Conservation (phyloP, 2,329 filamentous ascomycete species). For the Aureobasidium zeae region DNA sequence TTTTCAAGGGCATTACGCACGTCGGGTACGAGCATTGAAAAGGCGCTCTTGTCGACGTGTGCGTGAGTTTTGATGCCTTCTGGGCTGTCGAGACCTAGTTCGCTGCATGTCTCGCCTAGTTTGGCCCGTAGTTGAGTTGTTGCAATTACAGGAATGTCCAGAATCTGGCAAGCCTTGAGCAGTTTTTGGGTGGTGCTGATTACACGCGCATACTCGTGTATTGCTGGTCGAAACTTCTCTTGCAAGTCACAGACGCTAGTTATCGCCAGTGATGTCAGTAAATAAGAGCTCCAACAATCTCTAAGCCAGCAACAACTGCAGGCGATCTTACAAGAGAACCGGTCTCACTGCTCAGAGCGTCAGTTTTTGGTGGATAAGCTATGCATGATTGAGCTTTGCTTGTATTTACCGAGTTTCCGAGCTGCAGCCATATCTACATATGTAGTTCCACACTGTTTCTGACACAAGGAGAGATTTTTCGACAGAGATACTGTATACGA, state of each 20-base stretch:
- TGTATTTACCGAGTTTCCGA: constrained; percentile 18
- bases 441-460: too few relatives aligned
- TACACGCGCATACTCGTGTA: constrained; percentile 76
- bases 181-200: constrained; percentile 45
- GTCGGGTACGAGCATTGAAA: constrained; percentile 75
- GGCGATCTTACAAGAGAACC: constrained; percentile 19
- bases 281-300: neutral
- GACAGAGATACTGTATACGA: too few relatives aligned
- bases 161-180: constrained; percentile 39
- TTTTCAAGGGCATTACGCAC: constrained; percentile 42
- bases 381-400: neutral
- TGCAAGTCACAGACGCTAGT: constrained; percentile 94
- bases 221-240: constrained; percentile 78
- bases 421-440: constrained; percentile 14
- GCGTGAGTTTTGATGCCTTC: constrained; percentile 45
- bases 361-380: constrained; percentile 13
- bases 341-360: constrained; percentile 19
- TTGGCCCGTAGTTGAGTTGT: constrained; percentile 77
- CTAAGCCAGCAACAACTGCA: too few relatives aligned
- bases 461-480: too few relatives aligned
- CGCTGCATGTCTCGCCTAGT: constrained; percentile 69
- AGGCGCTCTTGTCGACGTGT: constrained; percentile 75
- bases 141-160: constrained; percentile 69
- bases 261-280: constrained; percentile 1
- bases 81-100: constrained; percentile 49